Evolutionary conservation across 2,329 filamentous ascomycete genomes (phyloP).

Genomic region (Pyricularia grisea): DNA sequence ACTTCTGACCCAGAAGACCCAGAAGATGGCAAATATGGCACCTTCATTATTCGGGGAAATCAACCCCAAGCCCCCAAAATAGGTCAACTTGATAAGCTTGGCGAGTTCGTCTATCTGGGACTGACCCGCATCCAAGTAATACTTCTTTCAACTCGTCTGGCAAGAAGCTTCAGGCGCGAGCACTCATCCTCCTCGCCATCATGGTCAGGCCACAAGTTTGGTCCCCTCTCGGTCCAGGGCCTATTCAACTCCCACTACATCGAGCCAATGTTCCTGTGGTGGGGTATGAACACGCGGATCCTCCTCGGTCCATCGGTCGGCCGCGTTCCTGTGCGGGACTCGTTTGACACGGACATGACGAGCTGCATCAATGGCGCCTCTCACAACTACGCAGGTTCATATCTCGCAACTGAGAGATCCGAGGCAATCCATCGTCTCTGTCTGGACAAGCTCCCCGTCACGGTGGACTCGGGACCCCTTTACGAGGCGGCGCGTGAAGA

Average conservation of each 20-base stretch:
- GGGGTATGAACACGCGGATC: slow-evolving; percentile 10
- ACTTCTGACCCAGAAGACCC: not conserved
- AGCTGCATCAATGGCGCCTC: slow-evolving; percentile 9
- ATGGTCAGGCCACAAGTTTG: slow-evolving; percentile 1
- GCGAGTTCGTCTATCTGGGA: not conserved
- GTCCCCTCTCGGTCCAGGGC: not conserved
- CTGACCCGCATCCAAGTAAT: not conserved
- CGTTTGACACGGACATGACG: not conserved
- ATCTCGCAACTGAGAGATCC: slow-evolving; percentile 1
- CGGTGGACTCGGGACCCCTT: slow-evolving; percentile 6
- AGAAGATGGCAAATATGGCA: not conserved
- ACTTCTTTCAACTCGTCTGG: not conserved
- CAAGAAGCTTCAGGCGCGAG: not conserved
- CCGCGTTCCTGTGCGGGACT: not conserved
- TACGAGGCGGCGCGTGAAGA: slow-evolving; percentile 5
- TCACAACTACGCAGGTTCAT: slow-evolving; percentile 11
- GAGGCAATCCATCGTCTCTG: slow-evolving; percentile 9
- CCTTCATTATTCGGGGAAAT: not conserved
- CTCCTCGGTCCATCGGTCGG: slow-evolving; percentile 5
- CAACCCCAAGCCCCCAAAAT: not conserved
- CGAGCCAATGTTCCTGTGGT: slow-evolving; percentile 11
- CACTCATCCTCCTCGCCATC: not conserved
- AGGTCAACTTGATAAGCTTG: not conserved
- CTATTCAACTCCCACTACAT: slow-evolving; percentile 8
- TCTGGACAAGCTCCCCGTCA: slow-evolving; percentile 9